phyloP scores from a whole-genome alignment of 108 stramenopile genomes.

The Bacterosira constricta region DNA sequence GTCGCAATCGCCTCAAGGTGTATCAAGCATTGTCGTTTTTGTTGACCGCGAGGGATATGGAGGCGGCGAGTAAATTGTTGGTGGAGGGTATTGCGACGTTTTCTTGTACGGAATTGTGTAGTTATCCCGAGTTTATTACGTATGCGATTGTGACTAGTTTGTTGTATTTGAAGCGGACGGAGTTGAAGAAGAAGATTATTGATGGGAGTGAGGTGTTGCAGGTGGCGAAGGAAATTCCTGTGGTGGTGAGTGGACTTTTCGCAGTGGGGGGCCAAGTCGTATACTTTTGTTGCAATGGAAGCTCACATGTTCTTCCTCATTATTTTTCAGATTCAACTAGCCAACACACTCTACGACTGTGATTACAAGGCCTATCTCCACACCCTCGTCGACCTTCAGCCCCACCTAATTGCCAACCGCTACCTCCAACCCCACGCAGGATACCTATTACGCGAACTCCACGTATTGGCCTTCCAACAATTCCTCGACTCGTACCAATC shows the following conservation, averaged over 20 bases:
- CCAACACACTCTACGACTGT: slow-evolving; percentile 91
- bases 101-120: slow-evolving; percentile 94
- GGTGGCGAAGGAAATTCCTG: slow-evolving; percentile 82
- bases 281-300: not conserved
- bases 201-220: slow-evolving; percentile 96
- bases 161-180: slow-evolving; percentile 82
- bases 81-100: slow-evolving; percentile 96
- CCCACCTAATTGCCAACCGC: slow-evolving; percentile 76
- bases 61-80: slow-evolving; percentile 83
- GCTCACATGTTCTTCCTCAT: not conserved
- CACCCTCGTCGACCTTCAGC: slow-evolving; percentile 88
- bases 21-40: slow-evolving; percentile 89
- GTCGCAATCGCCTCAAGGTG: slow-evolving; percentile 96
- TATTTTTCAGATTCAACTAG: slow-evolving; percentile 61
- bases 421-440: slow-evolving; percentile 86
- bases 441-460: slow-evolving; percentile 92
- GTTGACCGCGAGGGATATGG: slow-evolving; percentile 80
- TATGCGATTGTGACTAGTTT: slow-evolving; percentile 92
- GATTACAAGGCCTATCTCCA: slow-evolving; percentile 93
- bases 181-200: slow-evolving; percentile 91
- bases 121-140: slow-evolving; percentile 91
- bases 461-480: slow-evolving; percentile 94
- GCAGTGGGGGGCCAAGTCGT: no score
- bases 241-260: slow-evolving; percentile 49
- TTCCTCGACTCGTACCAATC: slow-evolving; percentile 99